phyloP scores from a whole-genome alignment of 192 early-diverging fungal genomes.

The Mortierella alpina region DNA sequence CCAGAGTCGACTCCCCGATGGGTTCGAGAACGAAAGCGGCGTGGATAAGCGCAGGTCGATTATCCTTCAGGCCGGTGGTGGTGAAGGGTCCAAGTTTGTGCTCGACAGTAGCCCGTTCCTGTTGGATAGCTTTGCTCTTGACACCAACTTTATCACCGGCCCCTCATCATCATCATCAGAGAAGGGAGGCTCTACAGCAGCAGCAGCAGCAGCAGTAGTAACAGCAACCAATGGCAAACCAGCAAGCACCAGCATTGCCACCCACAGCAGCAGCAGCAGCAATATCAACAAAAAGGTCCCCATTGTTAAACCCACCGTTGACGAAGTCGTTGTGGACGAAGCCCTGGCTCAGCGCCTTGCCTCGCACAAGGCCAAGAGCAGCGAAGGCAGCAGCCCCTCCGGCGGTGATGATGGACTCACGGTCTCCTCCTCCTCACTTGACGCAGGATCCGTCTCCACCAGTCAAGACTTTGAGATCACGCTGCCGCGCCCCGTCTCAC shows the following conservation, averaged over 20 bases:
- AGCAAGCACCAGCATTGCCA: constrained; percentile 36
- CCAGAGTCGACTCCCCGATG: constrained; percentile 23
- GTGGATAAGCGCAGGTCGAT: constrained; percentile 13
- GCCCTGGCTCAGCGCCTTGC: constrained; percentile 40
- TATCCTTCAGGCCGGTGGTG: constrained; percentile 3
- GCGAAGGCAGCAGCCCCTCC: not conserved
- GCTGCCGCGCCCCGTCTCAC: constrained; percentile 34
- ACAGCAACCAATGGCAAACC: not conserved
- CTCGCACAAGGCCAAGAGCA: constrained; percentile 39
- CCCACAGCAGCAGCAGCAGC: constrained; percentile 2
- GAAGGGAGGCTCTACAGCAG: not conserved
- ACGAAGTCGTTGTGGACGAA: constrained; percentile 24
- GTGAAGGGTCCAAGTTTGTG: constrained; percentile 8
- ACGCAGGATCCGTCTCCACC: not conserved
- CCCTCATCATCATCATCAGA: not conserved
- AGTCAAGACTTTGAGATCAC: constrained; percentile 27
- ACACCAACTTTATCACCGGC: constrained; percentile 15
- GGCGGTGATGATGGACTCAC: not conserved
- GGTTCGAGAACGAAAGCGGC: not conserved
- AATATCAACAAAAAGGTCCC: not conserved
- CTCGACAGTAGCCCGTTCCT: constrained; percentile 9
- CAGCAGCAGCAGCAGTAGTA: not conserved
- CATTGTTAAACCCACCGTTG: constrained; percentile 6
- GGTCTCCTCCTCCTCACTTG: not conserved
- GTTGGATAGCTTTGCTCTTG: constrained; percentile 27